phyloP scores from a whole-genome alignment of 2,329 filamentous ascomycete genomes.

The Nigrograna mackinnonii region DNA sequence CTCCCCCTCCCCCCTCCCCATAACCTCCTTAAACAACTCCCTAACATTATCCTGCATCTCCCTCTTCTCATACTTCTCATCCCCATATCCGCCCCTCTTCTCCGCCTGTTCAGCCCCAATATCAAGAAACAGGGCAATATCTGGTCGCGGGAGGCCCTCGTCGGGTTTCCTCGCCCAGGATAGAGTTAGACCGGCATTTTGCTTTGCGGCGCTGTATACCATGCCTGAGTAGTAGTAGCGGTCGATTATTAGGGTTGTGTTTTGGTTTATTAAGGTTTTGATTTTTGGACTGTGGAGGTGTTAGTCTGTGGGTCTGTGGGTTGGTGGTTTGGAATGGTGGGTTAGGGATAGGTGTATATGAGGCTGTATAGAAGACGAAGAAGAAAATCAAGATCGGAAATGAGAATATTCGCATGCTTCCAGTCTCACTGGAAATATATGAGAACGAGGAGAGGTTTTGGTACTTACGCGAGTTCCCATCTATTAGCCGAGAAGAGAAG shows the following conservation, averaged over 20 bases:
- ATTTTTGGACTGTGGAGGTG: no score
- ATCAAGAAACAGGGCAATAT: constrained; percentile 86
- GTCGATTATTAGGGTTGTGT: constrained; percentile 81
- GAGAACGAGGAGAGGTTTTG: no score
- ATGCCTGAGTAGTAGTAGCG: constrained; percentile 95
- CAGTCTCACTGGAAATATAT: no score
- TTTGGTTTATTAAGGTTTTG: constrained; percentile 44
- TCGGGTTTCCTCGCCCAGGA: constrained; percentile 85
- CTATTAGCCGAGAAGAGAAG: constrained; percentile 88
- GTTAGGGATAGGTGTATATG: not conserved
- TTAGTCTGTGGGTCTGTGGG: not conserved
- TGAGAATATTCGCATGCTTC: no score
- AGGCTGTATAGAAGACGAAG: no score
- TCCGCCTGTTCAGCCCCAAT: constrained; percentile 74
- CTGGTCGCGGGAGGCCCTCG: constrained; percentile 82
- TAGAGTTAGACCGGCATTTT: constrained; percentile 69
- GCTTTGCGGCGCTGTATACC: constrained; percentile 90
- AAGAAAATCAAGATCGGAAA: no score
- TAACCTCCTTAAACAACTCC: constrained; percentile 67
- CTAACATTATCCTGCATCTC: constrained; percentile 82
- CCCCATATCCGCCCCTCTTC: constrained; percentile 82
- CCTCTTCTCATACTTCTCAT: constrained; percentile 84
- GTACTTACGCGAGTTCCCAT: constrained; percentile 67
- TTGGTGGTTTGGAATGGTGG: not conserved
- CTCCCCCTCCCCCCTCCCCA: constrained; percentile 47